These are phyloP conservation scores for Yamadazyma atmosphaerica DNA, from an alignment of 1,139 yeast species.

Conservation along the genomic window DNA sequence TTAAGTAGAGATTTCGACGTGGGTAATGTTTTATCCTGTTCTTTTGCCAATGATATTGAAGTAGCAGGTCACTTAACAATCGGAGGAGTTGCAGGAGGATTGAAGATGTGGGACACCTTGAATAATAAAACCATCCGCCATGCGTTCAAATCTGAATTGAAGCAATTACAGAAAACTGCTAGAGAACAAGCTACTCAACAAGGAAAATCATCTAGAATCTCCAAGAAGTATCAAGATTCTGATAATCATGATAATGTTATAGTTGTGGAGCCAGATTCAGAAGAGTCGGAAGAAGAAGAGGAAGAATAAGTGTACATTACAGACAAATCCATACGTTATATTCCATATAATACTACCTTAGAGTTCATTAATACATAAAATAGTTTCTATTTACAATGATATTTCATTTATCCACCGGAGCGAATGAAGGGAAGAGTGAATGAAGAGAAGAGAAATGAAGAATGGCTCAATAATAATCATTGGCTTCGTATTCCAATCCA, in stretches of 20 bases:
- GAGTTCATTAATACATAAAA: conserved; percentile 9
- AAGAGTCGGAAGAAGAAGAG: conserved; percentile 56
- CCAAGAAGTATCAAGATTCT: conserved; percentile 61
- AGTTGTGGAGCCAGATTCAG: conserved; percentile 61
- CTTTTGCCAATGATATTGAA: conserved; percentile 87
- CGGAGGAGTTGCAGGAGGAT: conserved; percentile 84
- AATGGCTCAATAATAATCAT: conserved; percentile 40
- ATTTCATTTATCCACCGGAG: too few species aligned
- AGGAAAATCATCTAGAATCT: conserved; percentile 70
- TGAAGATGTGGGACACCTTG: conserved; percentile 92
- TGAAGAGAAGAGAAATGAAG: too few species aligned
- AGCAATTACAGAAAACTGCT: conserved; percentile 54
- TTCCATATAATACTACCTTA: too few species aligned
- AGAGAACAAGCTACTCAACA: conserved; percentile 51
- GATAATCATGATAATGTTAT: conserved; percentile 52
- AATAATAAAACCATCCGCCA: conserved; percentile 77
- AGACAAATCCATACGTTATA: conserved; percentile 8
- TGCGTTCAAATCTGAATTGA: conserved; percentile 61
- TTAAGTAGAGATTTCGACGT: conserved; percentile 90
- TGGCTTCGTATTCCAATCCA: conserved; percentile 40
- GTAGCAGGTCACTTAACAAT: conserved; percentile 80
- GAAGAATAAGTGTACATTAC: conserved; percentile 18
- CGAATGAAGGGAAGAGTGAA: too few species aligned
- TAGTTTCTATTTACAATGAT: conserved; percentile 2
- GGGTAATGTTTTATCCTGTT: conserved; percentile 83